These are phyloP conservation scores for Dissophora ornata DNA, from an alignment of 192 early-diverging fungal genomes.

Conservation along the genomic window DNA sequence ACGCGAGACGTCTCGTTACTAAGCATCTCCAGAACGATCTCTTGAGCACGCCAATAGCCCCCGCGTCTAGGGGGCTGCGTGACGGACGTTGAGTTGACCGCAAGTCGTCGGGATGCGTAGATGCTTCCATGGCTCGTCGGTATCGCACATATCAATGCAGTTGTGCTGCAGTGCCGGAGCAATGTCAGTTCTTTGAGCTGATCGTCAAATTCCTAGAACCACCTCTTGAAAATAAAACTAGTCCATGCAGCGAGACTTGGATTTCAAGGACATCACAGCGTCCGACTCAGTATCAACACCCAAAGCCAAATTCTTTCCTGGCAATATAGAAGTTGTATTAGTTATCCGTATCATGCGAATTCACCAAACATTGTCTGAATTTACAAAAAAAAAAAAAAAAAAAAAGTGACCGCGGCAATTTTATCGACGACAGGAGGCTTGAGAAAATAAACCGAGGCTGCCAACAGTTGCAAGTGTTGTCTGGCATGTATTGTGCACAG, in stretches of 20 bases:
- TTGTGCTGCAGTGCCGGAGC: slow-evolving; percentile 5
- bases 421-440: slow-evolving; percentile 21
- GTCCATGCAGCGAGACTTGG: slow-evolving; percentile 23
- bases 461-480: slow-evolving; percentile 3
- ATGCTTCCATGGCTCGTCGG: slow-evolving; percentile 13
- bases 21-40: slow-evolving; percentile 24
- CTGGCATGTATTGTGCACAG: slow-evolving; percentile 16
- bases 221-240: not conserved
- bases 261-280: no score
- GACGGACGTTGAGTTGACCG: slow-evolving; percentile 10
- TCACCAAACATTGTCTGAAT: no score
- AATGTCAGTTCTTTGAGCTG: slow-evolving; percentile 7
- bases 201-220: slow-evolving; percentile 14
- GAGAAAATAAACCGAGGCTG: no score
- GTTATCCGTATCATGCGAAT: not conserved
- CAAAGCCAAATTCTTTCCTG: no score
- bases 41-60: slow-evolving; percentile 26
- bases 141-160: slow-evolving; percentile 3
- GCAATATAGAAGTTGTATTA: no score
- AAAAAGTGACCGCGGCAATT: no score
- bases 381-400: no score
- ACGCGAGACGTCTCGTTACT: slow-evolving; percentile 7
- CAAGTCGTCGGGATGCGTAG: slow-evolving; percentile 15
- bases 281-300: not conserved
- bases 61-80: slow-evolving; percentile 27